phyloP scores from a whole-genome alignment of 2,329 filamentous ascomycete species.

The Alternaria gansuensis region DNA sequence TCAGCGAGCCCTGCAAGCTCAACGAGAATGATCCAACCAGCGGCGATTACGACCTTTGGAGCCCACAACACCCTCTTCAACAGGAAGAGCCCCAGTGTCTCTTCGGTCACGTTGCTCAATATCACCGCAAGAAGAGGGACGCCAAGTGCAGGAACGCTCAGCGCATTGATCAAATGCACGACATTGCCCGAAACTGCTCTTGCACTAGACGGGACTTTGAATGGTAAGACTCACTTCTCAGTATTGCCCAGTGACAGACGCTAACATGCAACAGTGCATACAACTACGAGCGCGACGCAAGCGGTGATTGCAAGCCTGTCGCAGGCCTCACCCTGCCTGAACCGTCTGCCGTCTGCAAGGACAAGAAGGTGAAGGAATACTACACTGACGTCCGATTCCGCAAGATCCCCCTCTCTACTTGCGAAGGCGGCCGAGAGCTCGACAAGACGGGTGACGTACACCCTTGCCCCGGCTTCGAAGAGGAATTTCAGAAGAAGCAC shows the following conservation, averaged over 20 bases:
- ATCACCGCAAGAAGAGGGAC: constrained; percentile 87
- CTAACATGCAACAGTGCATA: constrained; percentile 72
- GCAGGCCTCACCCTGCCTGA: constrained; percentile 72
- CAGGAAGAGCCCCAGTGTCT: constrained; percentile 81
- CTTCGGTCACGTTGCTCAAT: constrained; percentile 89
- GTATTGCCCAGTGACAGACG: not conserved
- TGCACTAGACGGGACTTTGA: constrained; percentile 90
- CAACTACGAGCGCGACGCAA: constrained; percentile 84
- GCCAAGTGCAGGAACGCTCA: constrained; percentile 83
- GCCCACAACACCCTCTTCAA: constrained; percentile 81
- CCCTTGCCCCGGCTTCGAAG: constrained; percentile 79
- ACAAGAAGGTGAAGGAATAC: constrained; percentile 77
- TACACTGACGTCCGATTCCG: constrained; percentile 89
- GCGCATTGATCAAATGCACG: constrained; percentile 70
- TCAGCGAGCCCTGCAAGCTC: constrained; percentile 74
- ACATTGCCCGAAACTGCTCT: constrained; percentile 76
- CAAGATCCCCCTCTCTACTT: constrained; percentile 88
- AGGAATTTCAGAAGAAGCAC: constrained; percentile 79
- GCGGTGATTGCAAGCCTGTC: constrained; percentile 81
- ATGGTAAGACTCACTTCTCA: constrained; percentile 68
- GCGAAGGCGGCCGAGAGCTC: constrained; percentile 75
- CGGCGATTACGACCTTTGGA: constrained; percentile 86
- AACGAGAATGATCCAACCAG: constrained; percentile 68
- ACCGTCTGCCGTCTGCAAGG: constrained; percentile 65
- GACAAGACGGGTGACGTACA: constrained; percentile 71